A percentile compares a stretch with the other conserved stretches of the same genome.
These are phyloP conservation scores for Rhododendron griersonianum DNA, from an alignment of 148 eudicot genomes.

Conservation along the genomic window DNA sequence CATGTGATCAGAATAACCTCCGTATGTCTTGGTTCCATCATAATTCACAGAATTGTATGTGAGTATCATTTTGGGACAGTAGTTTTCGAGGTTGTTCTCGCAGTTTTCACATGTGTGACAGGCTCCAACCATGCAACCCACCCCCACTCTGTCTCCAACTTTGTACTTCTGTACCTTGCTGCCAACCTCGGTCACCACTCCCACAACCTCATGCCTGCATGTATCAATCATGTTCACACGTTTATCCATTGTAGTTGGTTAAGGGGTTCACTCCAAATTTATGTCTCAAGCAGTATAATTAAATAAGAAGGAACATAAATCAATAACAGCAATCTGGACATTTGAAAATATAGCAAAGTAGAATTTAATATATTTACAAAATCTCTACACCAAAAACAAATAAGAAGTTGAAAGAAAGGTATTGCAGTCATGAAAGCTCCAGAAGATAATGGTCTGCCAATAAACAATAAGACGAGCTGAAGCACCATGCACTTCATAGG, in stretches of 20 bases:
- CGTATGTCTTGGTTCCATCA: slow-evolving; percentile 24
- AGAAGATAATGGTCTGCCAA: background rate
- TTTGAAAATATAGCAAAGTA: background rate
- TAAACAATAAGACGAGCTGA: background rate
- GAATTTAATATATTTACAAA: background rate
- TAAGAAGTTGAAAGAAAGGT: background rate
- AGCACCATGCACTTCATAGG: background rate
- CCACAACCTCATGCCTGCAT: slow-evolving; percentile 11
- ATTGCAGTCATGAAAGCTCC: background rate
- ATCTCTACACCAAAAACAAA: background rate
- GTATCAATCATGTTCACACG: background rate
- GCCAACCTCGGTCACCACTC: slow-evolving; percentile 13
- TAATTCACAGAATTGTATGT: background rate
- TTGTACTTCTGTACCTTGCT: slow-evolving; percentile 13
- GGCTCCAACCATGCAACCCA: slow-evolving; percentile 12
- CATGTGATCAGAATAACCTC: slow-evolving; percentile 33
- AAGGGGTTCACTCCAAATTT: background rate
- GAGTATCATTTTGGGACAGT: background rate
- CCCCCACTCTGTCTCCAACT: slow-evolving; percentile 18
- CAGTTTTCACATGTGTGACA: slow-evolving; percentile 9
- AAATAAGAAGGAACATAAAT: background rate
- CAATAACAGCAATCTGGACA: background rate
- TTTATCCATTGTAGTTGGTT: background rate
- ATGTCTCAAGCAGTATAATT: background rate
- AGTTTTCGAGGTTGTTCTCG: slow-evolving; percentile 9